phyloP scores from a whole-genome alignment of 495 filamentous ascomycete species.

The Venustampulla echinocandica region DNA sequence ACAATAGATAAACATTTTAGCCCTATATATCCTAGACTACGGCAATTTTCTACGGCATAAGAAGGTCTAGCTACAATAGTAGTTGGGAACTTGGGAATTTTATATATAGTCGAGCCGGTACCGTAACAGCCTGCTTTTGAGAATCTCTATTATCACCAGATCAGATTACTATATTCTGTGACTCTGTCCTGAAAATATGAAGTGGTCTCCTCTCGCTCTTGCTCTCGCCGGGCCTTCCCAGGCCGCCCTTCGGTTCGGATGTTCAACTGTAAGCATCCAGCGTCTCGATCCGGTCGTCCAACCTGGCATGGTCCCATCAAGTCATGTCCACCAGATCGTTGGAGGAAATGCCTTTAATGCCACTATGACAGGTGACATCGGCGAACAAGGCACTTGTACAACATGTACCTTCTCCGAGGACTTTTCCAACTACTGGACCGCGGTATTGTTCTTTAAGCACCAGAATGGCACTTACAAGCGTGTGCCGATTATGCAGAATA shows the following conservation, averaged over 20 bases:
- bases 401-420: conserved; percentile 2
- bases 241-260: conserved; percentile 3
- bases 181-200: background rate
- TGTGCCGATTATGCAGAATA: conserved; percentile 31
- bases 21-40: background rate
- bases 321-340: background rate
- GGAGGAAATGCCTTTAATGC: background rate
- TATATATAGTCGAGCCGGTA: background rate
- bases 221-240: background rate
- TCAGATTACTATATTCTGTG: background rate
- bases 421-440: conserved; percentile 63
- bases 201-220: background rate
- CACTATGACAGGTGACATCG: background rate
- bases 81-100: background rate
- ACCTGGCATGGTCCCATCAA: background rate
- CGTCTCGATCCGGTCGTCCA: conserved; percentile 1
- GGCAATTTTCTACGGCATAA: background rate
- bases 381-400: background rate
- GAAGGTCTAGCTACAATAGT: background rate
- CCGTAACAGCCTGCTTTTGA: background rate
- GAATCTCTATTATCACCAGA: background rate
- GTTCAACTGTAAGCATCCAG: background rate
- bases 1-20: background rate
- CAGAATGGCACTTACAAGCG: conserved; percentile 56
- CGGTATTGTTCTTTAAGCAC: conserved; percentile 50